Conservation (phyloP, 129 eudicot genomes). For the Helianthus annuus region DNA sequence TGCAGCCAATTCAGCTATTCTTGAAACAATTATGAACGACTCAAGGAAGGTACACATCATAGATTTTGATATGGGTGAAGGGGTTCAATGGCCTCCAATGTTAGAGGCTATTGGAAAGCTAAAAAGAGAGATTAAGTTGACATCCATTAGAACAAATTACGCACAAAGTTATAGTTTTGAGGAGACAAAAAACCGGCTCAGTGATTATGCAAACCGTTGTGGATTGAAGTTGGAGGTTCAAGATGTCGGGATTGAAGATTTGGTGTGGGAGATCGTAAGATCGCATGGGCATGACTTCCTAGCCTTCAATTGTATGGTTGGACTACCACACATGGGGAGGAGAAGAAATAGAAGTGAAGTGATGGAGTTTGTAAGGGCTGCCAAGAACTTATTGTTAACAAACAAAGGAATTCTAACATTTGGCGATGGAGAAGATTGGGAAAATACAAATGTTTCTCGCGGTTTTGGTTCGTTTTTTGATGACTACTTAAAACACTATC, state of each 20-base stretch:
- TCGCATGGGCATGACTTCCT: slow-evolving; percentile 36
- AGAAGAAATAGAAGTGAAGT: slow-evolving; percentile 31
- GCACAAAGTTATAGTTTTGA: slow-evolving; percentile 36
- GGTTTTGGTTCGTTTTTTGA: slow-evolving; percentile 39
- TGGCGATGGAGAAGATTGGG: slow-evolving; percentile 56
- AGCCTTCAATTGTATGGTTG: slow-evolving; percentile 58
- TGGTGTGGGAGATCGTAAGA: slow-evolving; percentile 18
- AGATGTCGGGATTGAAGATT: slow-evolving; percentile 34
- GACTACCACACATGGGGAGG: slow-evolving; percentile 66
- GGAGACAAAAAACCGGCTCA: slow-evolving; percentile 43
- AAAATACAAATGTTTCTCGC: slow-evolving; percentile 9
- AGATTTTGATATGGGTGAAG: slow-evolving; percentile 63
- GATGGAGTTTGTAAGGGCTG: slow-evolving; percentile 39
- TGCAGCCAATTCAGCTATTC: slow-evolving; percentile 54
- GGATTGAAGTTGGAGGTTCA: slow-evolving; percentile 43
- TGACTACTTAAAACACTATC: slow-evolving; percentile 36
- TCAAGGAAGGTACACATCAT: slow-evolving; percentile 40
- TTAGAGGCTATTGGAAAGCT: slow-evolving; percentile 45
- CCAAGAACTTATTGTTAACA: slow-evolving; percentile 31
- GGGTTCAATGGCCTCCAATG: slow-evolving; percentile 63
- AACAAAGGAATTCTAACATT: slow-evolving; percentile 50
- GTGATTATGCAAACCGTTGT: slow-evolving; percentile 33
- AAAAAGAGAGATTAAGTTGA: slow-evolving; percentile 32
- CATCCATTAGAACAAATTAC: slow-evolving; percentile 35
- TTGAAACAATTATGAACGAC: slow-evolving; percentile 49